Evolutionary conservation across 306 rosid genomes (phyloP), one percentile per base, ranked within the genome.

Genomic region (Fragaria vesca): DNA sequence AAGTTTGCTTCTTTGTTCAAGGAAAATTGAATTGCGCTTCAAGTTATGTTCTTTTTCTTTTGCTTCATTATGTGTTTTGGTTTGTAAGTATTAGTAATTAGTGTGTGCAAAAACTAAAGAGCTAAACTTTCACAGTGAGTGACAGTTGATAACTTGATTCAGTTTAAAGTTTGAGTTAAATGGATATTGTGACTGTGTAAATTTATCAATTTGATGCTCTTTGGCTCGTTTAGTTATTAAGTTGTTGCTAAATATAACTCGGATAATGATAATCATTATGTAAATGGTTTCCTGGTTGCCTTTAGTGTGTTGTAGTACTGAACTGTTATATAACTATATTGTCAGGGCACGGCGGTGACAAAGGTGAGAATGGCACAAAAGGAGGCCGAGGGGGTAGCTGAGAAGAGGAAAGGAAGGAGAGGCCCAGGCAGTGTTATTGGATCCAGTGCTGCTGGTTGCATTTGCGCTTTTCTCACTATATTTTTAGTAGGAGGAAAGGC

Each of bases 381-480:
- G 89, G 93, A 85, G 85, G 94, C 91, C 30, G 96, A 96, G 50
- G 99, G 99, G 54, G 85, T 96, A 67, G 98, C 99, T 62, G 99
- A 96, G 89, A 96, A 90, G 87, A 88, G 90, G 80, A 93, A 81
- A 81, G 99, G 99, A 82, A 88, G 98, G 85, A 90, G 99, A 87
- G 99, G 99, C 47, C 99, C 97, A 0, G 85, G 94, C 34, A 96
- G 99, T 85, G 99, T 96, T 52, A 81, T 96, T 78, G 98, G 99
- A 81, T 96, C 99, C 69, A 93, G 99, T 85, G 92, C 97, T 77
- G 99, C 99, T 24, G 97, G 99, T 77, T 96, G 99, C 66, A 18
- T 91, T 78, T 96, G 91, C 83, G 94, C 98, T 18, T 85, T 90
- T 77, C 91, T 96, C 43, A 62, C 90, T 1, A 93, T 96, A 79